Evolutionary conservation across 2,329 filamentous ascomycete species (phyloP).

Genomic region (Purpureocillium lavendulum): DNA sequence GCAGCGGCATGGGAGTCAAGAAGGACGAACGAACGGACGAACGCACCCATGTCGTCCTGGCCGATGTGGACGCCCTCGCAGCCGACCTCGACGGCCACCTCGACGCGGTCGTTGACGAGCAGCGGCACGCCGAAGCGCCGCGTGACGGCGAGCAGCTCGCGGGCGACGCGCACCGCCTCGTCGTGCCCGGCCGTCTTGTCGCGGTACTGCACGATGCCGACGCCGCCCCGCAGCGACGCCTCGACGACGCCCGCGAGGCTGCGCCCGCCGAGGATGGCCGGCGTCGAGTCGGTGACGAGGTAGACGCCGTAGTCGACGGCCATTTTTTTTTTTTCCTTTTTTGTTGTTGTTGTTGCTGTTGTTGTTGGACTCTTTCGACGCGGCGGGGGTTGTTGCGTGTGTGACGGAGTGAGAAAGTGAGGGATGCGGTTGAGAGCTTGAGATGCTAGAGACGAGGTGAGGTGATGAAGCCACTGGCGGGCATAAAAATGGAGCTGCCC

Average conservation of each 20-base stretch:
- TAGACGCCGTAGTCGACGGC: conserved; percentile 72
- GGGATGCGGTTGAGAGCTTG: too few relatives aligned
- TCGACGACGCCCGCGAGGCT: conserved; percentile 68
- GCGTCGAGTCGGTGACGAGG: conserved; percentile 89
- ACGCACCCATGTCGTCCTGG: conserved; percentile 80
- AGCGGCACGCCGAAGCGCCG: conserved; percentile 62
- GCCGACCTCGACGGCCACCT: conserved; percentile 76
- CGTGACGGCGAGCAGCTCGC: conserved; percentile 64
- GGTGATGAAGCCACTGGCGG: too few relatives aligned
- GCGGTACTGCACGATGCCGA: conserved; percentile 80
- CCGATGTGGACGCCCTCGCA: conserved; percentile 93
- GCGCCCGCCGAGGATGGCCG: conserved; percentile 64
- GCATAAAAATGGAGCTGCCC: too few relatives aligned
- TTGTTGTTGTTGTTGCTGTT: too few relatives aligned
- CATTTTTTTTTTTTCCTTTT: neutral
- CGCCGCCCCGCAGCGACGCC: conserved; percentile 68
- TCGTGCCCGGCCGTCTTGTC: conserved; percentile 78
- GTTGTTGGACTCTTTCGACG: too few relatives aligned
- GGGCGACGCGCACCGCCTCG: conserved; percentile 61
- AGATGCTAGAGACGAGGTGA: too few relatives aligned
- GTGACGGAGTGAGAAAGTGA: neutral
- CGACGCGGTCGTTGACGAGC: conserved; percentile 87
- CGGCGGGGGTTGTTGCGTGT: too few relatives aligned
- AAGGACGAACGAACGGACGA: too few relatives aligned
- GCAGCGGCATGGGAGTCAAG: too few relatives aligned